These are phyloP conservation scores for Dictyostelium discoideum DNA, from an alignment of 78 protist genomes.

Conservation along the genomic window DNA sequence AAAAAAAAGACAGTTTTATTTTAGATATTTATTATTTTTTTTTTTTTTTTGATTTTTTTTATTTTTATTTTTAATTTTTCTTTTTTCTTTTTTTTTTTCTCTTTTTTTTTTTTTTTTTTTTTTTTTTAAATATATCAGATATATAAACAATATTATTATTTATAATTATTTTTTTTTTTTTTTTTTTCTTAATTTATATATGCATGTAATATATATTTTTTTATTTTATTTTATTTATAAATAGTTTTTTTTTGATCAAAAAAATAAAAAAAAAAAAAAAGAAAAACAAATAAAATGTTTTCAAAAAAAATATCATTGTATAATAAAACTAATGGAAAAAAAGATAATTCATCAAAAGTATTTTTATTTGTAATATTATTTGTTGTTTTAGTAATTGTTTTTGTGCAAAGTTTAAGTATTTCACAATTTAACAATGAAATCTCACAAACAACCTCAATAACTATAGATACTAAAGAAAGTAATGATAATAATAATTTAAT, in stretches of 20 bases:
- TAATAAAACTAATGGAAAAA: not conserved
- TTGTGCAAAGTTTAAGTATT: constrained; percentile 17
- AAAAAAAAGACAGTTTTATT: not conserved
- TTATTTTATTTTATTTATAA: too few species aligned
- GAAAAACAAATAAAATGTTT: not conserved
- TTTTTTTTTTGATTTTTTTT: not conserved
- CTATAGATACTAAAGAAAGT: not conserved
- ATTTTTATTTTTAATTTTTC: not conserved
- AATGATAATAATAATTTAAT: not conserved
- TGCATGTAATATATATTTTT: too few species aligned
- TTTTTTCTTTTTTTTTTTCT: not conserved
- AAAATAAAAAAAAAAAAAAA: not conserved
- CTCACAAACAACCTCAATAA: not conserved
- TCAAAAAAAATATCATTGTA: not conserved
- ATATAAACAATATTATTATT: too few species aligned
- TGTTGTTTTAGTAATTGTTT: not conserved
- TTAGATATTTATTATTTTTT: too few species aligned
- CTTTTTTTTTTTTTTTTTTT: not conserved
- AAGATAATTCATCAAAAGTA: not conserved
- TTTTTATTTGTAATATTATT: not conserved
- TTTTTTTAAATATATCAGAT: too few species aligned
- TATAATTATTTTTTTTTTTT: not conserved
- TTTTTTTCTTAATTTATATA: too few species aligned
- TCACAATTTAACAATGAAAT: not conserved
- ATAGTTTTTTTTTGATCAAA: too few species aligned